Evolutionary conservation across 352 stramenopile species (phyloP).

Genomic region (Pythium volutum): DNA sequence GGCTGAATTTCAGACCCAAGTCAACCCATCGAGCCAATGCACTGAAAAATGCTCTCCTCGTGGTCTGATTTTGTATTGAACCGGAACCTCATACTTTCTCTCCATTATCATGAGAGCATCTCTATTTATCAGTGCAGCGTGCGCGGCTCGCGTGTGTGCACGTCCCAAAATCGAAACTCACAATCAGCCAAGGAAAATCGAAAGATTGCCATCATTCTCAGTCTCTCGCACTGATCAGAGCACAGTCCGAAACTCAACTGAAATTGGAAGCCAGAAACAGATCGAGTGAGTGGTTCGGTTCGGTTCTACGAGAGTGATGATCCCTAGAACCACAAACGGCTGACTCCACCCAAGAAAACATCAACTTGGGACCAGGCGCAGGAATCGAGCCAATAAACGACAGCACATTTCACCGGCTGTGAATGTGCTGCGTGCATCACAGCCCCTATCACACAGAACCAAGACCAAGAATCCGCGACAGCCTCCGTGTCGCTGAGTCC

Average conservation of each 20-base stretch:
- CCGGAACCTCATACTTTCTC: too few species aligned
- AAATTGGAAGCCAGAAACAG: conserved; percentile 21
- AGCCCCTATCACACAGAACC: neutral
- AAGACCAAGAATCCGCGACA: conserved; percentile 10
- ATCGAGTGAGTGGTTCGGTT: conserved; percentile 15
- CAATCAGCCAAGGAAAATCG: conserved; percentile 2
- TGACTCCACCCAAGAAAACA: conserved; percentile 23
- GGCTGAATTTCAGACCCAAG: conserved; percentile 3
- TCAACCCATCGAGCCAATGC: neutral
- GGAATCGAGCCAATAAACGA: conserved; percentile 12
- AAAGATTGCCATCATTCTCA: neutral
- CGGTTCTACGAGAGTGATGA: conserved; percentile 9
- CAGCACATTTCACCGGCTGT: neutral
- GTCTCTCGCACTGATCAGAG: neutral
- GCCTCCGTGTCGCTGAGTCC: conserved; percentile 9
- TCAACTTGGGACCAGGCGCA: conserved; percentile 31
- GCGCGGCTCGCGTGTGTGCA: neutral
- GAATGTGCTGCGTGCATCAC: neutral
- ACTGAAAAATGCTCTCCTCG: neutral
- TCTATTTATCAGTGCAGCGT: too few species aligned
- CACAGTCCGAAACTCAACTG: neutral
- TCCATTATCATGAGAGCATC: too few species aligned
- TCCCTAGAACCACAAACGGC: neutral
- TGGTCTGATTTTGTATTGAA: neutral
- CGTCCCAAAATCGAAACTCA: too few species aligned